Evolutionary conservation across 2,329 filamentous ascomycete genomes (phyloP), one percentile per base, ranked within the genome.

Genomic region (Lecanicillium sp.): DNA sequence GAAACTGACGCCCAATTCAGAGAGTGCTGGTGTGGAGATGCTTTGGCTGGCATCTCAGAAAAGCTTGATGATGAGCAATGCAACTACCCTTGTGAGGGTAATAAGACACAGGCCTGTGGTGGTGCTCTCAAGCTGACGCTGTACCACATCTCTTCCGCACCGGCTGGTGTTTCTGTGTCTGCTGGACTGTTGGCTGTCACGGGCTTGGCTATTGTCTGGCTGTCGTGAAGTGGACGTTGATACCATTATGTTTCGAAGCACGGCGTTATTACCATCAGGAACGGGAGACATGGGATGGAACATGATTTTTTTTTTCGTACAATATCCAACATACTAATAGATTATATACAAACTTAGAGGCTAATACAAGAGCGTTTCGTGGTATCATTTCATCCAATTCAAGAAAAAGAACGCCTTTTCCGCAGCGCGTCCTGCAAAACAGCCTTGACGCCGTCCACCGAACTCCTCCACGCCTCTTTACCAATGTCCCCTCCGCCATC

Each of bases 1-100:
- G 22, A 25, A 25, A 11, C 22, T 25, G 22, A 25, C 22, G 7
- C 11, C 22, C 7, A 7, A 25, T 25, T 37, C 25, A 74, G 72
- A 39, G 74, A 79, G 59, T 81, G 76, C 64, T 80, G 73, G 67
- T 81, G 77, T 54, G 64, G 70, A 17, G 59, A 67, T 14, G 59
- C 59, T 33, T 49, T 80, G n/a, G 66, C 65, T 8, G 54, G 57
- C 8, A 61, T 75, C 17, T 65, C 71, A 13, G 53, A 50, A 9
- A 64, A 65, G 44, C 53, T 77, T 9, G 49, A 62, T 20, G 73
- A 77, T 17, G 47, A 46, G 14, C 57, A 58, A 3, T 81, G 77
- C 55, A 56, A 68, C 41, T 62, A 69, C 22, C 56, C 71, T 0
- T 81, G 77, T 46, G 65, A 71, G 33, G 77, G 74, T 2, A 69